Conservation (phyloP, 768 basidiomycete genomes). For the Suillus clintonianus region DNA sequence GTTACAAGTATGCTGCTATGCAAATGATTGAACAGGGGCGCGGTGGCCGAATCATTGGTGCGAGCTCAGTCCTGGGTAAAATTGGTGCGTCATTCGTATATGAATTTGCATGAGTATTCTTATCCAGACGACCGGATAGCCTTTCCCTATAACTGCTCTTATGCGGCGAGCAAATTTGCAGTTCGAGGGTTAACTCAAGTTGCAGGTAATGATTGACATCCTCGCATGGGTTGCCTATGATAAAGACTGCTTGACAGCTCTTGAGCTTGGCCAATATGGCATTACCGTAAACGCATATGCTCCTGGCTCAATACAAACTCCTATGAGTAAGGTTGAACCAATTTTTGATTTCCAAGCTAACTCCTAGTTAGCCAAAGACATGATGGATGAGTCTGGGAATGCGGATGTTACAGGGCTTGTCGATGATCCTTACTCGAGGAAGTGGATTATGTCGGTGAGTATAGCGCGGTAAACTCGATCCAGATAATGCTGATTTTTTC, state of each 20-base stretch:
- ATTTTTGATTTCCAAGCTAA: not conserved
- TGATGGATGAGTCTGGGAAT: slow-evolving; percentile 14
- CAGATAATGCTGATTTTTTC: slow-evolving; percentile 6
- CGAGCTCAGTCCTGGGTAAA: slow-evolving; percentile 18
- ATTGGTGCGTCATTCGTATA: slow-evolving; percentile 2
- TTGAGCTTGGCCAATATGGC: slow-evolving; percentile 34
- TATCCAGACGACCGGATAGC: not conserved
- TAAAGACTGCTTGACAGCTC: slow-evolving; percentile 6
- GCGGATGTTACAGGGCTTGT: not conserved
- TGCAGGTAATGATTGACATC: slow-evolving; percentile 27
- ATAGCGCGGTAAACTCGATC: slow-evolving; percentile 6
- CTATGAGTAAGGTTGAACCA: slow-evolving; percentile 25
- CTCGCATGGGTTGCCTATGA: not conserved
- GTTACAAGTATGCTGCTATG: slow-evolving; percentile 63
- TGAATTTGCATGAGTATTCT: not conserved
- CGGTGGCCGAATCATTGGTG: slow-evolving; percentile 58
- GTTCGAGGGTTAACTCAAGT: slow-evolving; percentile 43
- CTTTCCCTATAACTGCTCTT: slow-evolving; percentile 19
- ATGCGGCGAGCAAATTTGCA: slow-evolving; percentile 43
- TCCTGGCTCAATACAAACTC: slow-evolving; percentile 34
- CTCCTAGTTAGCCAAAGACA: slow-evolving; percentile 9
- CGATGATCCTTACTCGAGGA: slow-evolving; percentile 16
- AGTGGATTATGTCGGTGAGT: slow-evolving; percentile 15
- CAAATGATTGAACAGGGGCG: slow-evolving; percentile 58
- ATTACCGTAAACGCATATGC: slow-evolving; percentile 46